Evolutionary conservation across 805 yeast genomes (phyloP).

Genomic region (Pichia membranifaciens): DNA sequence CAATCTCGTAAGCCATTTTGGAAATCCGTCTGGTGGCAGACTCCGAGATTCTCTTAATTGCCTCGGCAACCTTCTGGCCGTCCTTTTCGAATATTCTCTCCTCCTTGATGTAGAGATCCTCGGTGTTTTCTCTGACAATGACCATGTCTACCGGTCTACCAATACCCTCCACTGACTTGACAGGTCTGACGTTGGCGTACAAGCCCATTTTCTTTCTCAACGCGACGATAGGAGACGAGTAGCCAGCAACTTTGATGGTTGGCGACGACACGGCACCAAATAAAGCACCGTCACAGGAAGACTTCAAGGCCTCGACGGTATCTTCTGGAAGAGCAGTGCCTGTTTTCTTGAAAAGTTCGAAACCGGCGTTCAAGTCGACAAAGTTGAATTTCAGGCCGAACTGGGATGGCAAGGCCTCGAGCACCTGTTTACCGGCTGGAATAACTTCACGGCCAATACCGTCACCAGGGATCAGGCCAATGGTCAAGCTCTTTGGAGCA

Average conservation of each 20-base stretch:
- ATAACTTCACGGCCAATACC: conserved; percentile 98
- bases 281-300: conserved; percentile 91
- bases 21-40: conserved; percentile 82
- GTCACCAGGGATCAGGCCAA: conserved; percentile 91
- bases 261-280: conserved; percentile 98
- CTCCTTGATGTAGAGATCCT: conserved; percentile 93
- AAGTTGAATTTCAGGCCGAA: conserved; percentile 79
- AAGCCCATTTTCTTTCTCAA: conserved; percentile 90
- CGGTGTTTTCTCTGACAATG: conserved; percentile 97
- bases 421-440: conserved; percentile 88
- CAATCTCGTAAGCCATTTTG: conserved; percentile 86
- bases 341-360: conserved; percentile 87
- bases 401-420: conserved; percentile 74
- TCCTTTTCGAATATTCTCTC: conserved; percentile 73
- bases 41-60: conserved; percentile 93
- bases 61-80: conserved; percentile 91
- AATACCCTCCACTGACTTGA: conserved; percentile 80
- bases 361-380: conserved; percentile 87
- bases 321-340: conserved; percentile 94
- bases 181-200: conserved; percentile 97
- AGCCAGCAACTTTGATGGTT: conserved; percentile 87
- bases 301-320: conserved; percentile 71
- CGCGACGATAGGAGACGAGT: conserved; percentile 98
- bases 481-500: conserved; percentile 43
- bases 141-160: conserved; percentile 95